These are phyloP conservation scores for Colletotrichum melonis DNA, from an alignment of 2,329 filamentous ascomycete species.

Conservation along the genomic window DNA sequence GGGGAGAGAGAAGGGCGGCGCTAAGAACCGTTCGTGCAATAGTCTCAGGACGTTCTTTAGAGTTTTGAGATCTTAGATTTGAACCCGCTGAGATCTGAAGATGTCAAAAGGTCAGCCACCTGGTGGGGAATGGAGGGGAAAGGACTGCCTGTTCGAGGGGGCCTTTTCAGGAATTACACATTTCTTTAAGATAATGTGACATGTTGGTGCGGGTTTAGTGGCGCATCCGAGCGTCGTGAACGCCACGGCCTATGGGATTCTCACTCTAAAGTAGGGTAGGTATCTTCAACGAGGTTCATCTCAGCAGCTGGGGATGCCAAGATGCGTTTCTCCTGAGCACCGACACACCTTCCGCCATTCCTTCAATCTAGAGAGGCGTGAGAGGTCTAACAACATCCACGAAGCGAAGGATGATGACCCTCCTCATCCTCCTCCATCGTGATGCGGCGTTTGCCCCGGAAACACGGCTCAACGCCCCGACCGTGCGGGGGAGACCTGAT, in stretches of 20 bases:
- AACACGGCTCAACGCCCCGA: neutral
- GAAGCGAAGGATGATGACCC: neutral
- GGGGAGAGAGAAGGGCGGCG: neutral
- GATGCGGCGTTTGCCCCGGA: neutral
- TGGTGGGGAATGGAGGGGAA: neutral
- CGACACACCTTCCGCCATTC: neutral
- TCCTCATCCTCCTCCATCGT: neutral
- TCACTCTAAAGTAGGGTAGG: too few relatives aligned
- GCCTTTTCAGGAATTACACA: neutral
- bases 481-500: neutral
- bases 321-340: neutral
- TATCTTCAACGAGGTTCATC: too few relatives aligned
- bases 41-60: conserved; percentile 16
- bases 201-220: conserved; percentile 8
- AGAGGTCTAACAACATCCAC: too few relatives aligned
- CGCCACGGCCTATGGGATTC: neutral
- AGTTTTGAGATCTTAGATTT: conserved; percentile 11
- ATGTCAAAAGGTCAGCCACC: conserved; percentile 20
- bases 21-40: neutral
- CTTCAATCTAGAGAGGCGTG: neutral
- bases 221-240: conserved; percentile 20
- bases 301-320: neutral
- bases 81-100: conserved; percentile 11
- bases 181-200: neutral
- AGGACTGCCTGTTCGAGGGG: neutral